Evolutionary conservation across 2,329 filamentous ascomycete genomes (phyloP).

Genomic region (Trichoderma lentiforme): DNA sequence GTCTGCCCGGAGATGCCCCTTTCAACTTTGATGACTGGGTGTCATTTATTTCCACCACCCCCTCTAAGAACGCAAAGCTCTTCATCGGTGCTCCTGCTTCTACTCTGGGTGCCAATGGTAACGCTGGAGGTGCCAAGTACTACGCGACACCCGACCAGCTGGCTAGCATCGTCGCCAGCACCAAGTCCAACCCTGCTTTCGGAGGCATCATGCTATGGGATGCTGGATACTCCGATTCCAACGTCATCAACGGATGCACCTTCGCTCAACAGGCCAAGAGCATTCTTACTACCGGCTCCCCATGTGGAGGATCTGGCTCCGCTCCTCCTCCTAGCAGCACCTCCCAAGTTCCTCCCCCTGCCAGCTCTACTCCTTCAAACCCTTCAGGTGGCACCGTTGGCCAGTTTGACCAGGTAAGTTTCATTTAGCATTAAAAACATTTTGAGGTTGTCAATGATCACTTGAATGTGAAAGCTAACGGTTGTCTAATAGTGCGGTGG

Average conservation of each 20-base stretch:
- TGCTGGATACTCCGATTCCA: not conserved
- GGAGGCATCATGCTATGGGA: conserved; percentile 13
- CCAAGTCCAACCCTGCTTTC: not conserved
- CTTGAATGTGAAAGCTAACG: not conserved
- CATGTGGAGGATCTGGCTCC: not conserved
- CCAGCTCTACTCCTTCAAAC: not conserved
- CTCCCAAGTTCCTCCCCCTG: not conserved
- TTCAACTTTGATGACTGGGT: conserved; percentile 37
- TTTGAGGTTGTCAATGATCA: not conserved
- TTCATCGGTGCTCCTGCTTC: conserved; percentile 34
- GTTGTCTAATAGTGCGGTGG: conserved; percentile 24
- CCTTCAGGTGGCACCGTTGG: not conserved
- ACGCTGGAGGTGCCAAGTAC: conserved; percentile 23
- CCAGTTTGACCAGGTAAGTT: conserved; percentile 16
- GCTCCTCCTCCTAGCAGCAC: conserved; percentile 19
- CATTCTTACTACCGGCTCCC: conserved; percentile 6
- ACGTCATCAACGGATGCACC: not conserved
- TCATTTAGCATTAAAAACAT: too few relatives aligned
- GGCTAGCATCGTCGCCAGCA: conserved; percentile 8
- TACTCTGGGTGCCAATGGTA: conserved; percentile 22
- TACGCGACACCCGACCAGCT: conserved; percentile 28
- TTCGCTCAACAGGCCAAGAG: conserved; percentile 7
- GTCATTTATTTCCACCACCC: conserved; percentile 24
- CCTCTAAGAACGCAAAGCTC: conserved; percentile 32
- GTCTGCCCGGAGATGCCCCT: conserved; percentile 22